Conservation (phyloP, 2,329 filamentous ascomycete species). For the Ceratocystis eucalypticola region DNA sequence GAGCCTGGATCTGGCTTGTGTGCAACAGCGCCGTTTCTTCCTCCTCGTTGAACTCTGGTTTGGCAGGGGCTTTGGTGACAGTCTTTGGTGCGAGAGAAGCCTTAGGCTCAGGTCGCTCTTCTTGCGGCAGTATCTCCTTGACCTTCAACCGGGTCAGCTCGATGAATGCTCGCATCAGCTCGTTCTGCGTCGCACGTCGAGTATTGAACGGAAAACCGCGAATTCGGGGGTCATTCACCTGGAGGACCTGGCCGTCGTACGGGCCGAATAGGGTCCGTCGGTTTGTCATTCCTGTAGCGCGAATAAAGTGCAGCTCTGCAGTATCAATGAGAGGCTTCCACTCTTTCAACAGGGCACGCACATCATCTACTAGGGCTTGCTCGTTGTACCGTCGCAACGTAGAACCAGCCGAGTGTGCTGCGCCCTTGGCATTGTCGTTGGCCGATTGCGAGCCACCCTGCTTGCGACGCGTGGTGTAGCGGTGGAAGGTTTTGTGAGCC, state of each 20-base stretch:
- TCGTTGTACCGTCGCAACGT: constrained; percentile 88
- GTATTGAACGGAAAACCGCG: constrained; percentile 90
- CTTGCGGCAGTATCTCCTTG: constrained; percentile 57
- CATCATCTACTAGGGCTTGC: constrained; percentile 74
- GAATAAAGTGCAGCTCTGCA: constrained; percentile 73
- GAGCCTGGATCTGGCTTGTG: constrained; percentile 74
- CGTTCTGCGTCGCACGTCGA: constrained; percentile 76
- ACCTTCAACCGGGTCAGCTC: constrained; percentile 87
- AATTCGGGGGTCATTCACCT: constrained; percentile 63
- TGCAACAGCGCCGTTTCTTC: constrained; percentile 73
- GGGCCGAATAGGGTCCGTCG: constrained; percentile 77
- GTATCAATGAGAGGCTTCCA: constrained; percentile 81
- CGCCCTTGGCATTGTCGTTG: constrained; percentile 86
- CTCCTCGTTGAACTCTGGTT: constrained; percentile 61
- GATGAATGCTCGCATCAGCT: constrained; percentile 87
- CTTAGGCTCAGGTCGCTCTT: constrained; percentile 33
- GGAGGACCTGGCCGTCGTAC: constrained; percentile 77
- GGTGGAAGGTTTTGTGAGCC: constrained; percentile 94
- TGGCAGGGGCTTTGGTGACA: constrained; percentile 37
- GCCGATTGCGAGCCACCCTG: constrained; percentile 92
- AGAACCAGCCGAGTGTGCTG: constrained; percentile 85
- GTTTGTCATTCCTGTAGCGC: constrained; percentile 79
- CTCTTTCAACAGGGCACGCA: constrained; percentile 63
- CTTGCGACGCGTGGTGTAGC: constrained; percentile 90
- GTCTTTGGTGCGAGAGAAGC: constrained; percentile 26